phyloP scores from a whole-genome alignment of 257 asterid genomes.

The Rauvolfia tetraphylla region DNA sequence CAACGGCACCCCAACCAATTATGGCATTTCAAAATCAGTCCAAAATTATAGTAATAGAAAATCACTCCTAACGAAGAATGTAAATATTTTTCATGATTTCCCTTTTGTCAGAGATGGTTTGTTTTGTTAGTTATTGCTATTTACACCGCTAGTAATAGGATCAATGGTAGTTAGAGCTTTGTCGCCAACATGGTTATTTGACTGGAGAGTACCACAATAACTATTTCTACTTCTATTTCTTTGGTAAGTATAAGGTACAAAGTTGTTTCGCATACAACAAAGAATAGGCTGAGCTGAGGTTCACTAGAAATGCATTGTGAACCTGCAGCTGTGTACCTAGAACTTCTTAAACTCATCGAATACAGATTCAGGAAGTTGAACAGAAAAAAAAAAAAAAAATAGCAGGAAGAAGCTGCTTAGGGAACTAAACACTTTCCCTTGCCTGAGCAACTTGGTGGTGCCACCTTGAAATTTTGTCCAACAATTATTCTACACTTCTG shows the following conservation, averaged over 20 bases:
- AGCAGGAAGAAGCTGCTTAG: neutral
- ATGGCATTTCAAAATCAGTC: too few species aligned
- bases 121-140: too few species aligned
- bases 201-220: too few species aligned
- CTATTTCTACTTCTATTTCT: neutral
- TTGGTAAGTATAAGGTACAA: neutral
- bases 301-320: neutral
- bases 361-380: neutral
- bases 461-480: neutral
- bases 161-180: neutral
- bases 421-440: neutral
- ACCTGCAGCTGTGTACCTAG: slow-evolving; percentile 8
- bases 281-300: slow-evolving; percentile 9
- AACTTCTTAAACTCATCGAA: neutral
- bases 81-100: too few species aligned
- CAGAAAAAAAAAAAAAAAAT: neutral
- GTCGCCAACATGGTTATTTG: too few species aligned
- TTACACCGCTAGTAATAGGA: neutral
- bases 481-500: neutral
- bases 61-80: too few species aligned
- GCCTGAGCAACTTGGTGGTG: neutral
- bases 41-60: too few species aligned
- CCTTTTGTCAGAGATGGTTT: too few species aligned
- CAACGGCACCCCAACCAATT: too few species aligned
- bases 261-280: neutral